Evolutionary conservation across 495 filamentous ascomycete genomes (phyloP).

Genomic region (Filosporella fistucella): DNA sequence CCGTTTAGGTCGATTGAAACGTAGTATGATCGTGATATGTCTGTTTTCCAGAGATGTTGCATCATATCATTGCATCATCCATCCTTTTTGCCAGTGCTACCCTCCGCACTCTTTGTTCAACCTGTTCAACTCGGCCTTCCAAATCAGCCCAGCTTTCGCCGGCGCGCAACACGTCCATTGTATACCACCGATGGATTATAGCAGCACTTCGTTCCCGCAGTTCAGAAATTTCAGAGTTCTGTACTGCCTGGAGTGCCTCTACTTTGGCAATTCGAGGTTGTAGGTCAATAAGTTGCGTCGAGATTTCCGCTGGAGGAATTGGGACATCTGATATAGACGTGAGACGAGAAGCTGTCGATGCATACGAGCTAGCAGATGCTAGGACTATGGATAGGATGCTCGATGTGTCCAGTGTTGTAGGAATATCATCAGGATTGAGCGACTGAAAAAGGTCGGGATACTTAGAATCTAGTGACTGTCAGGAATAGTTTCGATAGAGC

Average conservation of each 20-base stretch:
- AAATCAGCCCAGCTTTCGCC: slow-evolving; percentile 71
- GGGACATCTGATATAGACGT: slow-evolving; percentile 76
- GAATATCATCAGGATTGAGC: slow-evolving; percentile 30
- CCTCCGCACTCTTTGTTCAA: slow-evolving; percentile 62
- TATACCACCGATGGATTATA: slow-evolving; percentile 77
- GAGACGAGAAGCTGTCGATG: slow-evolving; percentile 71
- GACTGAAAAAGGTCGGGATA: slow-evolving; percentile 56
- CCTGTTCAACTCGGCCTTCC: slow-evolving; percentile 61
- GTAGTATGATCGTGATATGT: no score
- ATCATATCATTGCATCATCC: slow-evolving; percentile 16
- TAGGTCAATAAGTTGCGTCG: slow-evolving; percentile 63
- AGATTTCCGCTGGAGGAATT: slow-evolving; percentile 63
- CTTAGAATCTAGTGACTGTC: slow-evolving; percentile 42
- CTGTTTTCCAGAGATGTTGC: no score
- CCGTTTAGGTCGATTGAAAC: no score
- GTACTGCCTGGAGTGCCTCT: slow-evolving; percentile 60
- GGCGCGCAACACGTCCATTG: slow-evolving; percentile 61
- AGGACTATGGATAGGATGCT: slow-evolving; percentile 60
- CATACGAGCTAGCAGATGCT: slow-evolving; percentile 68
- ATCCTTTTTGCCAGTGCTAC: slow-evolving; percentile 16
- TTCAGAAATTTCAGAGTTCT: slow-evolving; percentile 66
- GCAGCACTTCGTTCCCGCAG: slow-evolving; percentile 68
- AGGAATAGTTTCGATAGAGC: slow-evolving; percentile 1
- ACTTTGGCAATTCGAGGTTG: slow-evolving; percentile 67
- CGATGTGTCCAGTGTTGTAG: slow-evolving; percentile 32